Evolutionary conservation across 2,329 filamentous ascomycete genomes (phyloP), one percentile per base, ranked within the genome.

Genomic region (Aspergillus sp.): DNA sequence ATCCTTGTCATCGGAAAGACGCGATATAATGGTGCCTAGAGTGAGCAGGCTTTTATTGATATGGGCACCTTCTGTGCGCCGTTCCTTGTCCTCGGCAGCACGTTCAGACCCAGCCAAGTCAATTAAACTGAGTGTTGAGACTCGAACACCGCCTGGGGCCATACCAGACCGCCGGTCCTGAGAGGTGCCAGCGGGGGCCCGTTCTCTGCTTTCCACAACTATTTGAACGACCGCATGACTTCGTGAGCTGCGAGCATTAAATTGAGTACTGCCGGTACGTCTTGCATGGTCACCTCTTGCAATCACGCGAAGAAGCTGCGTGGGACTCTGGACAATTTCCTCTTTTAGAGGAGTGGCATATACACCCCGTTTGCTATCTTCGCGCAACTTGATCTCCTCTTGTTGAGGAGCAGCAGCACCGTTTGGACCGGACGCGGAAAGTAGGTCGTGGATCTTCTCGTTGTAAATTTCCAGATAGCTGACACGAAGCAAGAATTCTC

Each of bases 401-500:
- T 93, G 90, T 61, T 84, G 82, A 42, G 81, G 79, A 10, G 73
- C 59, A 20, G 84, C 87, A 18, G 82, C 71, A 5, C 82, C 85
- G 46, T 74, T 76, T 26, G 83, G 83, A 1, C 85, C 83, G 1
- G 91, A 84, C 74, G 92, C 89, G 64, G 90, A 94, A 49, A 99
- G 82, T 53, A 99, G 81, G 77, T 99, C 95, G 72, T 97, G 91
- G 59, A 99, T 98, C 77, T 87, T 96, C 74, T 99, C 95, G 71
- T 99, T 99, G 79, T 99, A 99, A 62, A 99, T 99, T 79, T 99
- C 95, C 63, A 99, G 83, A 73, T 99, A 99, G 81, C 94, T 98
- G 72, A 99, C 95, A 63, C 95, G 89, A 58, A 99, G 84, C 58
- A 99, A 78, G 66, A 99, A 99, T 72, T 99, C 95, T 61, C 95